These are phyloP conservation scores for Entomortierella beljakovae DNA, from an alignment of 192 early-diverging fungal species.

Conservation along the genomic window DNA sequence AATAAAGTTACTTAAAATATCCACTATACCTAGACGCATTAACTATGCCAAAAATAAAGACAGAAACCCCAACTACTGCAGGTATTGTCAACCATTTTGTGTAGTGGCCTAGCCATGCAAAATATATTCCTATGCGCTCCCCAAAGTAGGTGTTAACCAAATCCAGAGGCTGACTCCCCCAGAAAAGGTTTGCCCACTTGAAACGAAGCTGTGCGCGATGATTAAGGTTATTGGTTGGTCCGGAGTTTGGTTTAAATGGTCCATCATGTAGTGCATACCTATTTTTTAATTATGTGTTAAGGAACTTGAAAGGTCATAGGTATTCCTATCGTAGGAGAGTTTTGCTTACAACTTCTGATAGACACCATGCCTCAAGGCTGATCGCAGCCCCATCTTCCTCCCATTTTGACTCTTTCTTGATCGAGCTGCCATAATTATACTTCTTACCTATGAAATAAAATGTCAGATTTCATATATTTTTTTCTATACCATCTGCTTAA, in stretches of 20 bases:
- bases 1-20: neutral
- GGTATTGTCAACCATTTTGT: constrained; percentile 67
- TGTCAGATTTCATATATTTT: neutral
- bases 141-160: constrained; percentile 70
- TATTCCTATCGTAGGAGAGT: neutral
- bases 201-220: constrained; percentile 57
- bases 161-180: constrained; percentile 56
- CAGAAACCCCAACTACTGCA: constrained; percentile 60
- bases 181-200: constrained; percentile 58
- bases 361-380: constrained; percentile 24
- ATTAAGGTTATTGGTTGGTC: constrained; percentile 12
- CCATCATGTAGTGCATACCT: constrained; percentile 69
- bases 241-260: constrained; percentile 15
- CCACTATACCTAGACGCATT: constrained; percentile 22
- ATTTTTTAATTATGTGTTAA: neutral
- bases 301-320: neutral
- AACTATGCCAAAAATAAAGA: constrained; percentile 65
- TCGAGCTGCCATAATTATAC: constrained; percentile 43
- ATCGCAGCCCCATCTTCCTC: constrained; percentile 33
- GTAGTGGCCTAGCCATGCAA: constrained; percentile 76
- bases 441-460: constrained; percentile 32
- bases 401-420: constrained; percentile 13
- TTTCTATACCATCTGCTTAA: neutral
- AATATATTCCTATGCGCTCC: constrained; percentile 73
- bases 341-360: constrained; percentile 29